A percentile compares a stretch with the other conserved stretches of the same genome.
These are phyloP conservation scores for Verticillium tricorpus DNA, from an alignment of 2,329 filamentous ascomycete genomes.

Conservation along the genomic window DNA sequence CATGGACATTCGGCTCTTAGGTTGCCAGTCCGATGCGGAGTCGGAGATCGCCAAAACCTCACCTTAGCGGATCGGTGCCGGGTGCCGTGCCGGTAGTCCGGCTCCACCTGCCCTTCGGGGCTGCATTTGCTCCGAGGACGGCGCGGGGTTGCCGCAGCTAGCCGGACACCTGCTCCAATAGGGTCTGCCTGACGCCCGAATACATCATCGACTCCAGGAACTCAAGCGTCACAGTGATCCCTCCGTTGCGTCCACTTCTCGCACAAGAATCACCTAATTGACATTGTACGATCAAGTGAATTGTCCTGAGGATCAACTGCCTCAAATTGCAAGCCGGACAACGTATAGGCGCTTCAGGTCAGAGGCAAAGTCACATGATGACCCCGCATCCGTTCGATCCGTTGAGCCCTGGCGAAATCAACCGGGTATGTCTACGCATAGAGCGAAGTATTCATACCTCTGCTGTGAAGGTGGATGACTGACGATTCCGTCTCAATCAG, in stretches of 20 bases:
- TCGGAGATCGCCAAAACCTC: slow-evolving; percentile 10
- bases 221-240: no score
- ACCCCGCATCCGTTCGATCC: slow-evolving; percentile 9
- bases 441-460: no score
- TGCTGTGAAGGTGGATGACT: neutral
- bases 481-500: neutral
- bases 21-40: neutral
- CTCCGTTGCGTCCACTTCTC: no score
- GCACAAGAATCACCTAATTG: neutral
- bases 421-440: neutral
- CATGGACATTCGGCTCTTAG: neutral
- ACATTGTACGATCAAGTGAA: no score
- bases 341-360: no score
- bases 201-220: neutral
- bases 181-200: neutral
- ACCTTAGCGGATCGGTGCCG: slow-evolving; percentile 10
- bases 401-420: slow-evolving; percentile 7
- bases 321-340: neutral
- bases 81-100: slow-evolving; percentile 1
- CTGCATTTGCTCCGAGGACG: neutral
- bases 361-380: neutral
- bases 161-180: neutral
- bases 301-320: no score
- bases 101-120: slow-evolving; percentile 10
- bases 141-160: neutral